Conservation (phyloP, 2,329 filamentous ascomycete species). For the Colletotrichum sp. region DNA sequence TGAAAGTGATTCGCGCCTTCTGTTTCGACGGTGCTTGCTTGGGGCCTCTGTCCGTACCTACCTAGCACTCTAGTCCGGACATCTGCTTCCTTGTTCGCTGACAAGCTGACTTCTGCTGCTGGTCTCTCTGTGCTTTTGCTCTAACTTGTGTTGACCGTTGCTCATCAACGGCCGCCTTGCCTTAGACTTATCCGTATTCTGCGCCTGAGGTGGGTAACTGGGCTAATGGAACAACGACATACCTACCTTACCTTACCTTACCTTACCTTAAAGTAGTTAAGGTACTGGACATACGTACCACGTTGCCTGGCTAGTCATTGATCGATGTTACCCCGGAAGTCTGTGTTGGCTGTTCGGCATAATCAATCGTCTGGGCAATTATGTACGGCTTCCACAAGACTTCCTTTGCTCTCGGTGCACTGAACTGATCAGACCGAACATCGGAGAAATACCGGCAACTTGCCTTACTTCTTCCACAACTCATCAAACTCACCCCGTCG, state of each 20-base stretch:
- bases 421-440: background rate
- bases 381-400: background rate
- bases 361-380: background rate
- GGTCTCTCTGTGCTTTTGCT: background rate
- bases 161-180: background rate
- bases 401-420: background rate
- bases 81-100: background rate
- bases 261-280: background rate
- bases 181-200: background rate
- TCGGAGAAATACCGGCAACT: background rate
- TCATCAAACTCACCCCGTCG: slow-evolving; percentile 12
- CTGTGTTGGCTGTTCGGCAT: background rate
- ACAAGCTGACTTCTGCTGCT: background rate
- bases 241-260: background rate
- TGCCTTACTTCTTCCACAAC: background rate
- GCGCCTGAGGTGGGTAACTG: background rate
- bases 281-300: background rate
- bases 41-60: background rate
- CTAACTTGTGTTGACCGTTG: background rate
- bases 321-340: background rate
- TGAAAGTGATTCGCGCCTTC: slow-evolving; percentile 9
- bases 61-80: slow-evolving; percentile 1
- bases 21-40: slow-evolving; percentile 17
- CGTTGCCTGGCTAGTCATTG: background rate
- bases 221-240: background rate